A percentile compares a stretch with the other conserved stretches of the same genome.
Conservation (phyloP, 805 yeast genomes). For the Komagataella pseudopastoris region DNA sequence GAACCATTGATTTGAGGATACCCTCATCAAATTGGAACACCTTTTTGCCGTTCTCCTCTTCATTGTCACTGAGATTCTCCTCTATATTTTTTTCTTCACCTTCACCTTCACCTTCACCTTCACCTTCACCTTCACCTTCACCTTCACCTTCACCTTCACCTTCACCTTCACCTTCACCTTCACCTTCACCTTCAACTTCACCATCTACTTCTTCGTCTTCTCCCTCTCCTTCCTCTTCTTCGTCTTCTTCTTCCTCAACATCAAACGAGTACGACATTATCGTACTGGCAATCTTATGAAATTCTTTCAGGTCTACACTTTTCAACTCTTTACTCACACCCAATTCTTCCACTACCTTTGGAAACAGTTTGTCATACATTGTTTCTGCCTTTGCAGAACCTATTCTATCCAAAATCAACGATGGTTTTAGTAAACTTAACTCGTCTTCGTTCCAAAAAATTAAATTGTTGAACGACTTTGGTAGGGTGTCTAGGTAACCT, state of each 20-base stretch:
- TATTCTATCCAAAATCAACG: slow-evolving; percentile 52
- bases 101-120: slow-evolving; percentile 4
- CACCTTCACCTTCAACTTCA: slow-evolving; percentile 17
- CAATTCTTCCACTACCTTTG: slow-evolving; percentile 23
- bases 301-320: slow-evolving; percentile 36
- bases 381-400: slow-evolving; percentile 57
- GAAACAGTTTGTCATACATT: slow-evolving; percentile 35
- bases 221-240: slow-evolving; percentile 10
- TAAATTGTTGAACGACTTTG: slow-evolving; percentile 47
- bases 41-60: slow-evolving; percentile 10
- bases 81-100: slow-evolving; percentile 10
- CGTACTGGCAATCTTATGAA: slow-evolving; percentile 61
- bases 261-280: slow-evolving; percentile 91
- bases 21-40: slow-evolving; percentile 8
- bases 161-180: slow-evolving; percentile 5
- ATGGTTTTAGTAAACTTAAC: slow-evolving; percentile 44
- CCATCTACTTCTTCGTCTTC: slow-evolving; percentile 6
- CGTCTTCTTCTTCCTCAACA: slow-evolving; percentile 31
- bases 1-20: slow-evolving; percentile 70
- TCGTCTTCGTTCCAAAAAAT: slow-evolving; percentile 74
- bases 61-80: slow-evolving; percentile 14
- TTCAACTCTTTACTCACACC: slow-evolving; percentile 18
- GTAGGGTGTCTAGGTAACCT: slow-evolving; percentile 62
- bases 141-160: slow-evolving; percentile 14
- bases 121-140: slow-evolving; percentile 18